These are phyloP conservation scores for Haberlea rhodopensis DNA, from an alignment of 257 asterid species.

Conservation along the genomic window DNA sequence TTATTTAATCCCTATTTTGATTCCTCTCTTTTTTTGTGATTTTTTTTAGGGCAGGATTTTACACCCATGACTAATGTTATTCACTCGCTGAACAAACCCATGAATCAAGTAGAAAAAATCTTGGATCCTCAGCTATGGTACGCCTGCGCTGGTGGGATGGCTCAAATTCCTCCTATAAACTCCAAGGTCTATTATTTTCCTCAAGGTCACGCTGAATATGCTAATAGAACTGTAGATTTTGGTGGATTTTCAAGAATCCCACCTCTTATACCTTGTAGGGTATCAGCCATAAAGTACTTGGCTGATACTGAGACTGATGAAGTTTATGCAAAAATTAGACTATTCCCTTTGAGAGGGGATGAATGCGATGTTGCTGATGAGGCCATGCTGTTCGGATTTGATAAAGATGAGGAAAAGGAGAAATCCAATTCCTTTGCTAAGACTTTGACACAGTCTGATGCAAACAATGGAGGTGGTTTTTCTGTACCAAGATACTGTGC, in stretches of 20 bases:
- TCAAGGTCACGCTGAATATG: conserved; percentile 80
- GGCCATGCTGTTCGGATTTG: conserved; percentile 38
- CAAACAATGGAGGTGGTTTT: conserved; percentile 81
- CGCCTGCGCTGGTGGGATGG: conserved; percentile 93
- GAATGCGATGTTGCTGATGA: conserved; percentile 36
- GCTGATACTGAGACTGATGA: conserved; percentile 77
- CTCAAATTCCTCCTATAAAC: conserved; percentile 54
- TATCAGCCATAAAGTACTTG: conserved; percentile 49
- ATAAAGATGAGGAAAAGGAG: conserved; percentile 46
- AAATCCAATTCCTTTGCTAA: conserved; percentile 66
- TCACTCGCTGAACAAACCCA: conserved; percentile 45
- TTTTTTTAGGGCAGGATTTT: conserved; percentile 24
- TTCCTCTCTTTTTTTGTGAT: not conserved
- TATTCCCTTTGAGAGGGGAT: conserved; percentile 43
- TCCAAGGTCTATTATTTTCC: conserved; percentile 67
- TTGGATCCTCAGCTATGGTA: conserved; percentile 82
- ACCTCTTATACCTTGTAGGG: conserved; percentile 47
- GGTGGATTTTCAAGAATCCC: conserved; percentile 44
- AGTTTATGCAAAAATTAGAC: conserved; percentile 57
- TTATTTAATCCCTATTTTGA: not conserved
- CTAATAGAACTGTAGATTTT: conserved; percentile 46
- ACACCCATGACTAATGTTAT: conserved; percentile 56
- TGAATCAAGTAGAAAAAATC: conserved; percentile 49
- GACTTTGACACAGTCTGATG: conserved; percentile 82
- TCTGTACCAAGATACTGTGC: conserved; percentile 85